A percentile compares a stretch with the other conserved stretches of the same genome.
These are phyloP conservation scores for Umbilicus rupestris DNA, from an alignment of 164 flowering plant species.

Conservation along the genomic window DNA sequence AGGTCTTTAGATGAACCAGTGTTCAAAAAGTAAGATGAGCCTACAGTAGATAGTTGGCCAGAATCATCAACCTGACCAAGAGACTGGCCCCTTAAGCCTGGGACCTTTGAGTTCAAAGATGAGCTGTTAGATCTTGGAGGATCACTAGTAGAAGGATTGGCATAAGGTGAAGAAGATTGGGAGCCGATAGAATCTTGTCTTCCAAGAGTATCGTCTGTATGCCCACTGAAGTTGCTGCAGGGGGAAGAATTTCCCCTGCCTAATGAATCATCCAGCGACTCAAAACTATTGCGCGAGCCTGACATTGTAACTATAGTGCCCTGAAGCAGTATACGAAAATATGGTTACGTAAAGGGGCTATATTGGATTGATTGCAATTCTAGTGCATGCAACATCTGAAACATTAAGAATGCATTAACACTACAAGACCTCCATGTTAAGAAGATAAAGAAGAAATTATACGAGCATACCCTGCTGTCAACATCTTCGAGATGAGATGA, in stretches of 20 bases:
- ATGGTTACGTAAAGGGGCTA: conserved; percentile 1
- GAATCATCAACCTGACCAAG: conserved; percentile 23
- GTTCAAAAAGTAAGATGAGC: conserved; percentile 25
- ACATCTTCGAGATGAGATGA: conserved; percentile 18
- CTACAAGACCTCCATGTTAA: background rate
- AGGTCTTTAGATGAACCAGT: conserved; percentile 37
- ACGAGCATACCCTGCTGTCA: conserved; percentile 19
- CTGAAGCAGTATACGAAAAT: conserved; percentile 26
- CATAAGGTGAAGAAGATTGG: conserved; percentile 21
- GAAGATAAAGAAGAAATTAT: background rate
- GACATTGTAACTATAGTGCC: conserved; percentile 46
- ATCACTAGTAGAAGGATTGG: conserved; percentile 19
- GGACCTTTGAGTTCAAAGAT: conserved; percentile 31
- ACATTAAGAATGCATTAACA: background rate
- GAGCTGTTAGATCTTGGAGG: conserved; percentile 28
- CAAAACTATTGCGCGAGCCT: conserved; percentile 44
- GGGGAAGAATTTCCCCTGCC: conserved; percentile 28
- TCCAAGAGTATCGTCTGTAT: conserved; percentile 17
- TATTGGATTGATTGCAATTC: background rate
- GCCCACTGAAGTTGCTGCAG: conserved; percentile 23
- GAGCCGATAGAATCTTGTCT: conserved; percentile 39
- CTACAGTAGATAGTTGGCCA: conserved; percentile 16
- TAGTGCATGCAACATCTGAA: background rate
- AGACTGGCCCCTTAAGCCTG: conserved; percentile 19
- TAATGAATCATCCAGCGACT: conserved; percentile 37